phyloP scores from a whole-genome alignment of 805 yeast species.

The Myxozyma vanderwaltii region DNA sequence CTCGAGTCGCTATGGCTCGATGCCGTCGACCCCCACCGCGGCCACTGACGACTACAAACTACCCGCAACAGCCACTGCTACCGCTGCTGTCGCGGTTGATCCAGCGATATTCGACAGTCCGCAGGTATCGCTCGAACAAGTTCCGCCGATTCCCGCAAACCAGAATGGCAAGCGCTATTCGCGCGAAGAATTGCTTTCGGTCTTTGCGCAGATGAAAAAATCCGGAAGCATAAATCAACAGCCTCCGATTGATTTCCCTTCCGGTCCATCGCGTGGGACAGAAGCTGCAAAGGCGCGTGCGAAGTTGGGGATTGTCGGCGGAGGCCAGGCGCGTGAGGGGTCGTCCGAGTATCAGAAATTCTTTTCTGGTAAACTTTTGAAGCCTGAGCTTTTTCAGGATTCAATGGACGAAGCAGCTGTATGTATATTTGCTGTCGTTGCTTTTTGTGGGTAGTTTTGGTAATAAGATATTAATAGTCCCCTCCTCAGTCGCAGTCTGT shows the following conservation, averaged over 20 bases:
- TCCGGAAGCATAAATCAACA: constrained; percentile 3
- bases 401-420: background rate
- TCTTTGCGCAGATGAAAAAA: constrained; percentile 16
- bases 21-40: background rate
- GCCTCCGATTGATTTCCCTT: constrained; percentile 13
- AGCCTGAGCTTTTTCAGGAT: constrained; percentile 11
- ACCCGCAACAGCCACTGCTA: constrained; percentile 1
- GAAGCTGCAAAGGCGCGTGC: constrained; percentile 13
- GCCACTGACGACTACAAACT: background rate
- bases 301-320: background rate
- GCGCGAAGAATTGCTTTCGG: constrained; percentile 22
- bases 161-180: constrained; percentile 26
- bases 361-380: constrained; percentile 5
- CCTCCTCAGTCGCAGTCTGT: constrained; percentile 8
- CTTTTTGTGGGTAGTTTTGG: background rate
- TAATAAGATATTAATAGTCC: background rate
- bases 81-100: background rate
- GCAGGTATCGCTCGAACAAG: background rate
- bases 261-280: constrained; percentile 1
- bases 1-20: background rate
- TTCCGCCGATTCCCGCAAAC: constrained; percentile 22
- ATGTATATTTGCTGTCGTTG: background rate
- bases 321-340: constrained; percentile 5
- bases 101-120: background rate
- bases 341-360: constrained; percentile 18